phyloP scores from a whole-genome alignment of 352 stramenopile genomes.

The Pythium myriotylum region DNA sequence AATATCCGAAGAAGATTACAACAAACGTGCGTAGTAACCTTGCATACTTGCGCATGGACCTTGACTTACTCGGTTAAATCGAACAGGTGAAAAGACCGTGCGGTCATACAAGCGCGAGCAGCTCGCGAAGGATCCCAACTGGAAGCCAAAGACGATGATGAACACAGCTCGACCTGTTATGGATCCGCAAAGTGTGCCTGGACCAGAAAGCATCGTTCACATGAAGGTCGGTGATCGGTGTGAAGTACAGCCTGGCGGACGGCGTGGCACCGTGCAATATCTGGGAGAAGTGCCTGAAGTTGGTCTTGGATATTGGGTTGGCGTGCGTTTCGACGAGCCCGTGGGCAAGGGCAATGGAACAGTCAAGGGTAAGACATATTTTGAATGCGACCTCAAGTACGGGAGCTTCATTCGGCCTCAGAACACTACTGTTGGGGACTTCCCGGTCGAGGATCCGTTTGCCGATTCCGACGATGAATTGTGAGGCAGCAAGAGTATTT shows the following conservation, averaged over 20 bases:
- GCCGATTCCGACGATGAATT: conserved; percentile 81
- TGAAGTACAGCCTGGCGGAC: conserved; percentile 95
- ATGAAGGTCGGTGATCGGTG: conserved; percentile 95
- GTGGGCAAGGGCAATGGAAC: conserved; percentile 93
- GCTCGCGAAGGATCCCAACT: conserved; percentile 95
- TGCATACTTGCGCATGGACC: neutral
- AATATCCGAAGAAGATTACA: conserved; percentile 98
- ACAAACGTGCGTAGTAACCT: conserved; percentile 85
- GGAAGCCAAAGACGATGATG: conserved; percentile 89
- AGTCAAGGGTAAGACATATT: conserved; percentile 92
- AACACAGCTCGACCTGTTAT: conserved; percentile 34
- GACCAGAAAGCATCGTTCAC: conserved; percentile 67
- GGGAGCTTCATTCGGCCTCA: conserved; percentile 94
- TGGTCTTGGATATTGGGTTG: conserved; percentile 92
- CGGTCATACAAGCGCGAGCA: conserved; percentile 96
- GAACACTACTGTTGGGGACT: conserved; percentile 95
- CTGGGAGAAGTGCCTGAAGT: conserved; percentile 93
- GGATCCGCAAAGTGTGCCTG: conserved; percentile 50
- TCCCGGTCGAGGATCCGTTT: conserved; percentile 84
- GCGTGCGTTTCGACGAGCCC: conserved; percentile 97
- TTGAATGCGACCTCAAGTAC: conserved; percentile 91
- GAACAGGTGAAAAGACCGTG: conserved; percentile 94
- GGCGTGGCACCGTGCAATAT: conserved; percentile 92
- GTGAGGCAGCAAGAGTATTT: conserved; percentile 30
- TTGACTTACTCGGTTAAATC: neutral